Evolutionary conservation across 2,329 filamentous ascomycete genomes (phyloP), one percentile per base, ranked within the genome.

Genomic region (Fusarium algeriense): DNA sequence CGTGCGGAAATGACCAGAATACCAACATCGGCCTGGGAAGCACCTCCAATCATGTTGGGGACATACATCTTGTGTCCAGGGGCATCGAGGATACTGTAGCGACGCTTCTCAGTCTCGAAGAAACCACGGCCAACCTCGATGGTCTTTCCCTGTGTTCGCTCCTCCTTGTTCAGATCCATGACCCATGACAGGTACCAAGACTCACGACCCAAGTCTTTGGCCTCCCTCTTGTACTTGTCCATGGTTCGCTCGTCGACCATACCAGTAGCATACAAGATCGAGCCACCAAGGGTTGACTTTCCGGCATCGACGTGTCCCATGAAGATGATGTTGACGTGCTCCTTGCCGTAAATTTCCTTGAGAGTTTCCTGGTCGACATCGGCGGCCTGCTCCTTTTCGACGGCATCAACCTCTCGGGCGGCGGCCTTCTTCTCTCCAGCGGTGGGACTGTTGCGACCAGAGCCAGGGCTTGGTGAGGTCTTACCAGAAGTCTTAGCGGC

Each of bases 151-250:
- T 98, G 97, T 56, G 93, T 86, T 78, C 97, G 90, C 81, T 99
- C 96, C 82, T 99, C 97, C 83, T 95, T 97, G 75, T 94, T 99
- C 81, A 98, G 82, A 87, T 99, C 96, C 76, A 99, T 89, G 68
- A 95, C 97, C 96, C 97, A 99, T 45, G 96, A 99, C 26, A 99
- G 88, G 81, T 98, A 99, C 96, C 96, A 99, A 6, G 95, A 97
- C 85, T 98, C 96, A 85, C 95, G 93, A 57, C 96, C 96, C 72
- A 96, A 88, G 14, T 98, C 96, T 86, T 97, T 98, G 54, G 96
- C 95, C 78, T 99, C 97, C 76, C 90, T 90, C 88, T 95, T 97
- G 87, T 97, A 97, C 84, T 99, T 99, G 58, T 99, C 96, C 87
- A 99, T 90, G 38, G 96, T 99, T 80, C 96, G 90, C 83, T 99